Evolutionary conservation across 352 stramenopile species (phyloP), one percentile per base, ranked within the genome.

Genomic region (Pythium pectinolyticum): DNA sequence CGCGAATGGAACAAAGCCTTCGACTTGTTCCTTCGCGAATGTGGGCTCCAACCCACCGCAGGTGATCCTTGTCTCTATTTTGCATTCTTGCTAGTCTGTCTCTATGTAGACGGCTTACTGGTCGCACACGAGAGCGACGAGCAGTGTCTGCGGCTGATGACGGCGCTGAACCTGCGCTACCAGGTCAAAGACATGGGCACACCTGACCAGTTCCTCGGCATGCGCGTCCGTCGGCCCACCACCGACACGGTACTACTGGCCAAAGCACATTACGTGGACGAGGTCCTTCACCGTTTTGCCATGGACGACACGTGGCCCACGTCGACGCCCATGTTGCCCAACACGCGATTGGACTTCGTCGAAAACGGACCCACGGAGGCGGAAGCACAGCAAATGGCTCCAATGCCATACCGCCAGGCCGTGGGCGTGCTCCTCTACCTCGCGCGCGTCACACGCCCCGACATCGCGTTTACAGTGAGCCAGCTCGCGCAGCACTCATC

Each of bases 31-130:
- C 34, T 63, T 51, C 12, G 12, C 34, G 3, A 15, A 2, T 37
- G 41, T 5, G 37, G 49, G 20, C 15, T 70, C 43, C 32, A 52
- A 5, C 17, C 45, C 54, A 56, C 45, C 2, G 28, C 9, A 27
- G 39, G 22, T 37, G 69, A 76, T 40, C 9, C 63, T 5, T 73
- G 65, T 25, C 30, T 73, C 17, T 73, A 58, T 35, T 20, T 55
- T 17, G 67, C 57, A 0, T 25, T 72, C 4, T 53, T 71, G 25
- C 48, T 78, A 20, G 40, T 75, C 22, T 50, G 63, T 17, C 27
- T 74, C 1, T 72, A 77, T 17, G 59, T 74, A 17, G 70, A 77
- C 46, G 70, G 72, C 25, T 63, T 72, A 0, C 22, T 77, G 10
- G 46, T 67, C 10, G 56, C 56, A 10, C 31, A 40, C 25, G 17